phyloP scores from a whole-genome alignment of 2,329 filamentous ascomycete species.

The Fusarium sp. region DNA sequence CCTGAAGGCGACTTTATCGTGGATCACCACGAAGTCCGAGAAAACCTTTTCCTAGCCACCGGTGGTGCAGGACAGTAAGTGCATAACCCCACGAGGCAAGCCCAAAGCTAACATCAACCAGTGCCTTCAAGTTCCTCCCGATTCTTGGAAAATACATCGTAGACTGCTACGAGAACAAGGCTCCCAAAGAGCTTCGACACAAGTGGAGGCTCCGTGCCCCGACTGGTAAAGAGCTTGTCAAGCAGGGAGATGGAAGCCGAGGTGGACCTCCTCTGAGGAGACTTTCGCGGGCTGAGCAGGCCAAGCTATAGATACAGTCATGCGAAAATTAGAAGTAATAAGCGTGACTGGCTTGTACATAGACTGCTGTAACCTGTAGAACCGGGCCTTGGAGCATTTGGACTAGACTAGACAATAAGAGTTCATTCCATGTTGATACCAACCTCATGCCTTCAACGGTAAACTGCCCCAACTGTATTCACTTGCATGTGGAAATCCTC shows the following conservation, averaged over 20 bases:
- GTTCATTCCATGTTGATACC: background rate
- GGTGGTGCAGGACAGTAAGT: constrained; percentile 49
- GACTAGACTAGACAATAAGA: background rate
- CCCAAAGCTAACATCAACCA: constrained; percentile 9
- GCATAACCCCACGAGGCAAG: accelerated
- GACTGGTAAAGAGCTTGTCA: constrained; percentile 16
- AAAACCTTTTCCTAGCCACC: constrained; percentile 61
- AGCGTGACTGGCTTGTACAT: background rate
- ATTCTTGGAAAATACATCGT: constrained; percentile 40
- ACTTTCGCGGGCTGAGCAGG: constrained; percentile 42
- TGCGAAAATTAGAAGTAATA: background rate
- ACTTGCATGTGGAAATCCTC: too few species aligned
- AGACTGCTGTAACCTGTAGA: background rate
- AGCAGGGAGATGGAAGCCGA: constrained; percentile 47
- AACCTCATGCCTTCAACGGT: background rate
- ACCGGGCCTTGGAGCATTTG: background rate
- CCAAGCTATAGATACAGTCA: constrained; percentile 36
- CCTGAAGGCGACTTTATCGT: constrained; percentile 73
- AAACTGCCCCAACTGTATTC: background rate
- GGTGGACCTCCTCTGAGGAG: constrained; percentile 44
- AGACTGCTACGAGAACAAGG: constrained; percentile 50
- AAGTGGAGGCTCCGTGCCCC: constrained; percentile 47
- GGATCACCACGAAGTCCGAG: constrained; percentile 63
- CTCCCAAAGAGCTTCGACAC: constrained; percentile 38
- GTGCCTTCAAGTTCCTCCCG: constrained; percentile 39